Base-by-base conservation (phyloP, 2,329 filamentous ascomycete genomes). In the Plectosphaerella cucumerina region DNA sequence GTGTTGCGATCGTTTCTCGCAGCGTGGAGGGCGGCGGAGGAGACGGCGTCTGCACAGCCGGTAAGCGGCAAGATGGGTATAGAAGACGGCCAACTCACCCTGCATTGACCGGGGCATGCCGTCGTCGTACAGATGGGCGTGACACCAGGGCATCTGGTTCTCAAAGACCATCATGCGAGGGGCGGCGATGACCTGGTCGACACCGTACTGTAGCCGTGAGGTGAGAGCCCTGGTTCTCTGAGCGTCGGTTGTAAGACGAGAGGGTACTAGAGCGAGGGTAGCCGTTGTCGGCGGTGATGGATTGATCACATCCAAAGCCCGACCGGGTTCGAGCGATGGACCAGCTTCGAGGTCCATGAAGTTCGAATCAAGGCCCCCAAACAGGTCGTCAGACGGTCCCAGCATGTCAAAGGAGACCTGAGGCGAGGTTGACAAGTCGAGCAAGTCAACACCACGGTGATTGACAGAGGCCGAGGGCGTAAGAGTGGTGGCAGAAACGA, bases 131-230 rank as follows among this genome's bases (percentile, higher is more conserved):
- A 84, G 64, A n/a, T 66, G 60, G 0, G 67, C 65, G 54, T 84
- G 80, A 31, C 68, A 73, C 80, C 80, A 84, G 0, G 77, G 76
- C 0, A 77, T 78, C 47, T 72, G 64, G 15, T 70, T 77, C 44
- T 75, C 68, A 9, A 70, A 53, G 1, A 82, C 71, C 71, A 82
- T 78, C 44, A 54, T 69, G n/a, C 53, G 53, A 1, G 73, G 72
- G 1, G 79, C 72, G 49, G 75, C 70, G 44, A 76, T 73, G n/a
- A 84, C 72, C 59, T 76, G 73, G 48, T 80, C 75, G 12, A 83
- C 69, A 1, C 77, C 70, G 48, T 65, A 75, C 33, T 63, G 58
- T 1, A 75, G 59, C 4, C 68, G 74, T 31, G 26, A 5, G 9
- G 26, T 31, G 55, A 60, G 52, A 33, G 56, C 33, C 48, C 70